Evolutionary conservation across 352 stramenopile species (phyloP).

Genomic region (Globisporangium canariense): DNA sequence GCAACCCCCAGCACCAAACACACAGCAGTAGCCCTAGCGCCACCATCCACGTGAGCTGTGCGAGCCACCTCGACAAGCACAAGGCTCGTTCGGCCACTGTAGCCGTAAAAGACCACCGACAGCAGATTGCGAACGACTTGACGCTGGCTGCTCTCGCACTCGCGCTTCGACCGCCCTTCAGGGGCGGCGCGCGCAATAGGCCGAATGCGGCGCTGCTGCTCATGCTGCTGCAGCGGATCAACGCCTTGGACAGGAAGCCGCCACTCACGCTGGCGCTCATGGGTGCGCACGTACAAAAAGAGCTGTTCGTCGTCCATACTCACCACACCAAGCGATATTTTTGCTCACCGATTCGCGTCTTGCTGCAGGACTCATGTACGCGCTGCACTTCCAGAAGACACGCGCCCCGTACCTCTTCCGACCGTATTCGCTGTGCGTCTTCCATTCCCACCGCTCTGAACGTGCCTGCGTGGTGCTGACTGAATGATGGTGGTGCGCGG

Average conservation of each 20-base stretch:
- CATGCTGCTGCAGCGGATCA: slow-evolving; percentile 40
- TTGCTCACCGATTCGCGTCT: not conserved
- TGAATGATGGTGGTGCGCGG: too few species aligned
- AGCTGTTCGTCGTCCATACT: not conserved
- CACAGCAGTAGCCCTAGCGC: too few species aligned
- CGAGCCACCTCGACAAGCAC: too few species aligned
- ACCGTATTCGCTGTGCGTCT: slow-evolving; percentile 45
- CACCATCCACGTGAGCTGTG: too few species aligned
- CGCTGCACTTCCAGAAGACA: slow-evolving; percentile 52
- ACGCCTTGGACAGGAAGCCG: slow-evolving; percentile 62
- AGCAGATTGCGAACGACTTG: too few species aligned
- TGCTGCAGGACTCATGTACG: slow-evolving; percentile 42
- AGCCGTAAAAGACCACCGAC: too few species aligned
- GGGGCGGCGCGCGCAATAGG: slow-evolving; percentile 3
- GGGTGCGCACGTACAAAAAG: slow-evolving; percentile 19
- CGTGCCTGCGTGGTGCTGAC: not conserved
- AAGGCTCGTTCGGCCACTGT: too few species aligned
- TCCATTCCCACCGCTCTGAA: not conserved
- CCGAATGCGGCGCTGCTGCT: slow-evolving; percentile 31
- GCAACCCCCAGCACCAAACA: too few species aligned
- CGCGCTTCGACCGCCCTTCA: too few species aligned
- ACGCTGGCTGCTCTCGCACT: too few species aligned
- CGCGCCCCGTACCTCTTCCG: slow-evolving; percentile 31
- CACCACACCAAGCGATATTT: not conserved
- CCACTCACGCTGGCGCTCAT: slow-evolving; percentile 44